Base-by-base conservation (phyloP, 1,284 basidiomycete species). In the Cryptococcus depauperatus region DNA sequence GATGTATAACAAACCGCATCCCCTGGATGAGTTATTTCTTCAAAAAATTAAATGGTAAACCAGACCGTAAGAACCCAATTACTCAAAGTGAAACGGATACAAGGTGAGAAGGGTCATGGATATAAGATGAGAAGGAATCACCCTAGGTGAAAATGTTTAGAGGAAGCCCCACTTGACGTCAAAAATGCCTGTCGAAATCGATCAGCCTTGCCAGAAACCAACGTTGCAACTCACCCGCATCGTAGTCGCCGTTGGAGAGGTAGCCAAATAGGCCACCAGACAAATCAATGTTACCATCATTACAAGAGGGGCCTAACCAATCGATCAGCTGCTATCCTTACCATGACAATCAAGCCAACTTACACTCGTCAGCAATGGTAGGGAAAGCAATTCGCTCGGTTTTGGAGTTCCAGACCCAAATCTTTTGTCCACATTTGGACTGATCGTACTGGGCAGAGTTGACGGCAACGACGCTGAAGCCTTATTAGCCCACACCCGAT, bases 341-440 rank as follows among this genome's bases (percentile, higher is more conserved):
- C 18, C 3, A 18, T 10, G 27, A 18, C 13, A 29, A 21, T 30
- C 9, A 22, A 9, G 11, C 14, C n/a, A 10, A 50, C 48, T 43
- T 23, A 47, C 73, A 74, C 27, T 51, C 47, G 46, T 70, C 68
- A 47, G 77, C 83, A 56, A 90, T 74, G 16, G 74, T 76, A 47
- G 82, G 85, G 4, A 64, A 72, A 44, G 82, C 77, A 13, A 64
- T 70, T 64, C 78, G 76, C 56, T 75, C 73, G 65, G 79, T 82
- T 44, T 64, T 54, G 21, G 55, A 49, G 73, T 85, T 83, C 54
- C 74, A 82, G 64, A 92, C 79, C 55, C 67, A 57, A 56, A 91
- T 77, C 46, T 74, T 62, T 61, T 76, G 70, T 48, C 55, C 55
- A 61, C 88, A 92, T 52, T 48, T 48, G 27, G 81, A 74, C 7